Evolutionary conservation across 2,329 filamentous ascomycete genomes (phyloP), one percentile per base, ranked within the genome.

Genomic region (Thyridium curvatum): DNA sequence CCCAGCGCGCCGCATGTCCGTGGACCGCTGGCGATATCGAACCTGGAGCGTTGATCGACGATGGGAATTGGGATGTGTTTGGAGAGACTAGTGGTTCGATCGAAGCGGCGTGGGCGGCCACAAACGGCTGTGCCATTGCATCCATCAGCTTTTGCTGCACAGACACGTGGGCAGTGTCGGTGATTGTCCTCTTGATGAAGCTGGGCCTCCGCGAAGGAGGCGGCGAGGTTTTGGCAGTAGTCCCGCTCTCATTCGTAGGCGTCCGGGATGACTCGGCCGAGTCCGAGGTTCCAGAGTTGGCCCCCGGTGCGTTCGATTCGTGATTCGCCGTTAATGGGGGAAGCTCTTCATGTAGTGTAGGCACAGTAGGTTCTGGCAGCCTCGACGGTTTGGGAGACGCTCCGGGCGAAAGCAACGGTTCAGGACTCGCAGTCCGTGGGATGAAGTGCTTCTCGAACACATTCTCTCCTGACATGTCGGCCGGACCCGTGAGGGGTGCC

Each of bases 1-100:
- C 82, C 81, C 89, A 95, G 59, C 93, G 80, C 52, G 86, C 93
- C 41, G 87, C 85, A 61, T 96, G 90, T 8, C 85, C 85, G 60
- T 96, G 91, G n/a, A 86, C 74, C 9, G 74, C 69, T 13, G 82
- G 68, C 10, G 69, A 71, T 2, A 77, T 48, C n/a, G 66, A 58
- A 13, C 63, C 63, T 3, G 76, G 64, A 17, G 72, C 68, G 38
- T 61, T 52, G 14, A 59, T 54, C 14, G 61, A 64, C 30, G 58
- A 61, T 8, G 56, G 57, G 40, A 66, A 62, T 38, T 65, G 66
- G 33, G 60, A 60, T 21, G 62, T 50, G 39, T 54, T 65, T 38
- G 74, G 70, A 14, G 74, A 77, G 10, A 61, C 35, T 9, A 65
- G 33, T 18, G 53, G 52, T 9, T 66, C 63, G 4, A 55, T 47